Conservation (phyloP, 495 filamentous ascomycete species). For the Corynascus novoguineensis region DNA sequence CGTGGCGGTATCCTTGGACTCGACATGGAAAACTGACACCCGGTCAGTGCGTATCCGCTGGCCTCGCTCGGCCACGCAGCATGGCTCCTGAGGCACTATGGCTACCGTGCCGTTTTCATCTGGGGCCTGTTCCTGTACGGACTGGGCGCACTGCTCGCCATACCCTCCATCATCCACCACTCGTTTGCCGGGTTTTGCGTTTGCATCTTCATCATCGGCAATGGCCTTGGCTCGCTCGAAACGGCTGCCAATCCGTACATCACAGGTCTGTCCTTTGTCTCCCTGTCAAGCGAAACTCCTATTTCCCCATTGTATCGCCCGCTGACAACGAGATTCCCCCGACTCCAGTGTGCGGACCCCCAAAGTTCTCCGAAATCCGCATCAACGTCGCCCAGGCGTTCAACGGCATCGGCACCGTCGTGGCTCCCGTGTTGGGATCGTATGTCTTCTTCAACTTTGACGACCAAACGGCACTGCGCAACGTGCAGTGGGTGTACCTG, state of each 20-base stretch:
- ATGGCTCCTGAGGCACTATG: slow-evolving; percentile 59
- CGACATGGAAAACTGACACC: not conserved
- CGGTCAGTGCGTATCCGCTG: slow-evolving; percentile 48
- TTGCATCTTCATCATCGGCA: slow-evolving; percentile 65
- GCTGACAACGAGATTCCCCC: not conserved
- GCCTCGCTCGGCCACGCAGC: slow-evolving; percentile 48
- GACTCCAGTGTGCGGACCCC: slow-evolving; percentile 54
- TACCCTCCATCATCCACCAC: slow-evolving; percentile 48
- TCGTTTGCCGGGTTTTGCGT: slow-evolving; percentile 65
- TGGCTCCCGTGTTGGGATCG: slow-evolving; percentile 62
- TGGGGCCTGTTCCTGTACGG: slow-evolving; percentile 31
- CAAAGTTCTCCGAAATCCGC: slow-evolving; percentile 61
- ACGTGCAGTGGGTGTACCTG: slow-evolving; percentile 72
- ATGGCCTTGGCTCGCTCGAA: slow-evolving; percentile 62
- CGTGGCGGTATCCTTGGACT: not conserved
- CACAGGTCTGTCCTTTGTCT: slow-evolving; percentile 4
- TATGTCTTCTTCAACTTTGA: slow-evolving; percentile 63
- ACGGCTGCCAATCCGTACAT: slow-evolving; percentile 57
- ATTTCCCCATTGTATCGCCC: no score
- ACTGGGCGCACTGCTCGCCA: slow-evolving; percentile 48
- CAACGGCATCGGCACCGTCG: slow-evolving; percentile 57
- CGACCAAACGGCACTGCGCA: slow-evolving; percentile 44
- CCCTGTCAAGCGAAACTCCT: no score
- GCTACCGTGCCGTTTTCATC: slow-evolving; percentile 59
- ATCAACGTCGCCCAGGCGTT: slow-evolving; percentile 63